Percentiles rank a stretch among this genome's conserved stretches.
Evolutionary conservation across 2,329 filamentous ascomycete genomes (phyloP).

Genomic region (Arthrobotrys sphaeroides): DNA sequence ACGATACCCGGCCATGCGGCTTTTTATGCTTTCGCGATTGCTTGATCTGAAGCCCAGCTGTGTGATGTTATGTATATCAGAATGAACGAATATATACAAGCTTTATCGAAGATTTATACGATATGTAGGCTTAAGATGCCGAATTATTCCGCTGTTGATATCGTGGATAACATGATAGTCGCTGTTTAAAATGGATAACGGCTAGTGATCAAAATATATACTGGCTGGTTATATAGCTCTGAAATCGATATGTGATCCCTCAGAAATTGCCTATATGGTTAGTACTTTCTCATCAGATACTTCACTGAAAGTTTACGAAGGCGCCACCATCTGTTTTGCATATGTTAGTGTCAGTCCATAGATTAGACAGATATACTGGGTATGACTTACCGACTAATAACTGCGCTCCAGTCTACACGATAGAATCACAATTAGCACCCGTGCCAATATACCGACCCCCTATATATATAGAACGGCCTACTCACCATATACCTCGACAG

Average conservation of each 20-base stretch:
- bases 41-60: neutral
- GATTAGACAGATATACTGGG: slow-evolving; percentile 8
- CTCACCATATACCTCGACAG: slow-evolving; percentile 77
- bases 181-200: too few relatives aligned
- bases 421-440: slow-evolving; percentile 11
- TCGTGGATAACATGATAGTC: too few relatives aligned
- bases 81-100: slow-evolving; percentile 6
- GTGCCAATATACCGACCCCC: neutral
- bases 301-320: slow-evolving; percentile 85
- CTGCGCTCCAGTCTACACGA: slow-evolving; percentile 74
- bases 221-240: too few relatives aligned
- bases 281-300: too few relatives aligned
- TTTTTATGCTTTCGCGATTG: slow-evolving; percentile 34
- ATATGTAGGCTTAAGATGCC: neutral
- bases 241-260: too few relatives aligned
- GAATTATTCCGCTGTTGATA: too few relatives aligned
- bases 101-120: neutral
- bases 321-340: slow-evolving; percentile 76
- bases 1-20: slow-evolving; percentile 24
- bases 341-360: too few relatives aligned
- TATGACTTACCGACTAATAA: slow-evolving; percentile 69
- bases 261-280: too few relatives aligned
- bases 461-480: slow-evolving; percentile 36
- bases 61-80: neutral
- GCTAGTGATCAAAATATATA: too few relatives aligned